phyloP scores from a whole-genome alignment of 176 grass and related monocot species.

The Tillandsia leiboldiana region DNA sequence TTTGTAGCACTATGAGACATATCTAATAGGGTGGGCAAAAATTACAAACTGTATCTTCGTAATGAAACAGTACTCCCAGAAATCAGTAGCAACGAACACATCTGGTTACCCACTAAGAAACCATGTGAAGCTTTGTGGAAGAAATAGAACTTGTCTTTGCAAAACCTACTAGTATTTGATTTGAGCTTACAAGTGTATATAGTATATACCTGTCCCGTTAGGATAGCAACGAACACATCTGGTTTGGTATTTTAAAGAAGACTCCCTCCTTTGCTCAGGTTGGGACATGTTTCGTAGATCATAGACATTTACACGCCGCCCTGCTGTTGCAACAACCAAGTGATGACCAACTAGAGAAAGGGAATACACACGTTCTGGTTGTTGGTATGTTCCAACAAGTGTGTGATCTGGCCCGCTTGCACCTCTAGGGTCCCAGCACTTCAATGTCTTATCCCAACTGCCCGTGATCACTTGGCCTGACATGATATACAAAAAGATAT shows the following conservation, averaged over 20 bases:
- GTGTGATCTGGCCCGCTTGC: constrained; percentile 52
- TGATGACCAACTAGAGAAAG: constrained; percentile 69
- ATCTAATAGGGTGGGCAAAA: too few species aligned
- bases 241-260: constrained; percentile 96
- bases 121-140: too few species aligned
- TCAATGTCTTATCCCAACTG: constrained; percentile 96
- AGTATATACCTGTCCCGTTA: constrained; percentile 71
- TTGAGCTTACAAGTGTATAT: background rate
- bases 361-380: constrained; percentile 87
- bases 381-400: constrained; percentile 69
- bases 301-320: constrained; percentile 90
- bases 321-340: constrained; percentile 89
- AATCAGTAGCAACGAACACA: too few species aligned
- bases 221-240: constrained; percentile 89
- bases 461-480: constrained; percentile 93
- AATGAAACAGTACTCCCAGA: too few species aligned
- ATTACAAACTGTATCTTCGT: too few species aligned
- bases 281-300: constrained; percentile 97
- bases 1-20: too few species aligned
- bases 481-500: constrained; percentile 13
- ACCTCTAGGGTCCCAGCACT: constrained; percentile 96
- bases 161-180: too few species aligned
- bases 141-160: too few species aligned
- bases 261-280: constrained; percentile 81
- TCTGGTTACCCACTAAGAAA: too few species aligned